phyloP scores from a whole-genome alignment of 495 filamentous ascomycete species.

The Margaritispora aquatica region DNA sequence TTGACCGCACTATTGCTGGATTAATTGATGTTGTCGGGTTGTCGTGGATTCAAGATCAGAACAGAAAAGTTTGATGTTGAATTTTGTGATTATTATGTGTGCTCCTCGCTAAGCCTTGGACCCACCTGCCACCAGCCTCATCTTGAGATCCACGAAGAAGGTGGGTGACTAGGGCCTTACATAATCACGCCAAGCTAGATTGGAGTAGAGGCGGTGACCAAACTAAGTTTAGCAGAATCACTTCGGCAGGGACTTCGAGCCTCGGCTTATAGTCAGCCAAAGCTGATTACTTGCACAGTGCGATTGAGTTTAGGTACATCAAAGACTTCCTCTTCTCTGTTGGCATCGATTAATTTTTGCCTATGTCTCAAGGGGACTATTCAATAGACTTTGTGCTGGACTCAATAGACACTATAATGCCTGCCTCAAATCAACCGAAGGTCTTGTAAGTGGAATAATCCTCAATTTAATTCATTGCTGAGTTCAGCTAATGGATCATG shows the following conservation, averaged over 20 bases:
- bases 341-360: background rate
- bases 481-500: background rate
- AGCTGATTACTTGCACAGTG: too few relatives aligned
- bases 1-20: conserved; percentile 28
- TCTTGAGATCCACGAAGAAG: too few relatives aligned
- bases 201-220: background rate
- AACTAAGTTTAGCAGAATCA: background rate
- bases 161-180: background rate
- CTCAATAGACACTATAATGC: conserved; percentile 30
- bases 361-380: conserved; percentile 20
- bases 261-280: conserved; percentile 11
- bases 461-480: background rate
- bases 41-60: conserved; percentile 11
- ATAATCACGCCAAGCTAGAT: background rate
- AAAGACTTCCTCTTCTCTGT: too few relatives aligned
- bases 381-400: conserved; percentile 22
- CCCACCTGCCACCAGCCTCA: conserved; percentile 1
- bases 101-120: conserved; percentile 17
- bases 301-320: too few relatives aligned
- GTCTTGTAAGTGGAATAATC: conserved; percentile 54
- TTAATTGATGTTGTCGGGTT: conserved; percentile 19
- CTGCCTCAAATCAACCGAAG: conserved; percentile 48
- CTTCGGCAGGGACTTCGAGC: background rate
- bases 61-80: conserved; percentile 1
- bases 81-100: conserved; percentile 1